Conservation (phyloP, 371 early-diverging fungal genomes). For the Syncephalastrum sp. region DNA sequence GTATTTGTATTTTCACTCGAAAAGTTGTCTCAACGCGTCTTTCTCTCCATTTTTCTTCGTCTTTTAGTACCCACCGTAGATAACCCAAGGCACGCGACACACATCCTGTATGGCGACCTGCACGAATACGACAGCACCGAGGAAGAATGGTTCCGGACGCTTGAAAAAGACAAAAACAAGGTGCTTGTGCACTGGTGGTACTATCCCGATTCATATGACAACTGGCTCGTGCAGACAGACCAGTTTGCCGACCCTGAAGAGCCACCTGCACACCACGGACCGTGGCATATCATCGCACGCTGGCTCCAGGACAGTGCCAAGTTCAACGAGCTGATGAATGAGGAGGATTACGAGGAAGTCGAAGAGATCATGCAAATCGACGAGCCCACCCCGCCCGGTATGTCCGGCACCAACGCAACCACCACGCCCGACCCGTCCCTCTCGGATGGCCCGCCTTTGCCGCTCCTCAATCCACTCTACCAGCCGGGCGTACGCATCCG, state of each 20-base stretch:
- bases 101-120: constrained; percentile 55
- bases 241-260: constrained; percentile 73
- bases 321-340: constrained; percentile 80
- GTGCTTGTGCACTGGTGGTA: constrained; percentile 84
- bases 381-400: not conserved
- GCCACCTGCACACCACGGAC: constrained; percentile 59
- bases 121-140: constrained; percentile 48
- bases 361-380: constrained; percentile 9
- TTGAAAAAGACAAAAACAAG: constrained; percentile 65
- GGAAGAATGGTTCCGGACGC: constrained; percentile 74
- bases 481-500: constrained; percentile 37
- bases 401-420: not conserved
- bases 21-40: not conserved
- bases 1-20: too few relatives aligned
- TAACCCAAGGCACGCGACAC: constrained; percentile 54
- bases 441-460: constrained; percentile 6
- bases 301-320: constrained; percentile 76
- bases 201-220: constrained; percentile 82
- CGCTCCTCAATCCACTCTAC: constrained; percentile 22
- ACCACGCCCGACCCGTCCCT: constrained; percentile 2
- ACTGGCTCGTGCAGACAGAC: constrained; percentile 69
- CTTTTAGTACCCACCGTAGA: constrained; percentile 42
- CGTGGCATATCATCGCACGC: constrained; percentile 69
- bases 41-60: not conserved
- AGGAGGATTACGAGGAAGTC: constrained; percentile 70